Evolutionary conservation across 768 basidiomycete genomes (phyloP).

Genomic region (Ramaria sp.): DNA sequence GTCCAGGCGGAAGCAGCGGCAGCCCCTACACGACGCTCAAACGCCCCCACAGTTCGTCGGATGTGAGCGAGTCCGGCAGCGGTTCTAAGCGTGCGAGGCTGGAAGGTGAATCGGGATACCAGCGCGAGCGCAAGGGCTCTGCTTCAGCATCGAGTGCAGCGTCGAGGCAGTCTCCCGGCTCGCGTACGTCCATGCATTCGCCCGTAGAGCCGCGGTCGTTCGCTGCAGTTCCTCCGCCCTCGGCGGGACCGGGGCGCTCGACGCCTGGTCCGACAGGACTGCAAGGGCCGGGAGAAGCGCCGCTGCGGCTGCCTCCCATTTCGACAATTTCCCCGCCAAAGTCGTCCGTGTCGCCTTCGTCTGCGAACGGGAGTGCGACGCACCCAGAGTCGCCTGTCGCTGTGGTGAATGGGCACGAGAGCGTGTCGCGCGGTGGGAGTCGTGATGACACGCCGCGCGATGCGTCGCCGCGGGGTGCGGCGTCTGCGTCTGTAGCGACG

Average conservation of each 20-base stretch:
- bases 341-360: background rate
- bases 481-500: background rate
- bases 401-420: background rate
- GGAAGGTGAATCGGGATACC: background rate
- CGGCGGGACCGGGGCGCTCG: background rate
- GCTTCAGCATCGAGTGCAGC: background rate
- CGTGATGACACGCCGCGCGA: background rate
- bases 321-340: background rate
- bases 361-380: background rate
- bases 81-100: slow-evolving; percentile 49
- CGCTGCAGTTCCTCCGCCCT: background rate
- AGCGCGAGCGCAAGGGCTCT: background rate
- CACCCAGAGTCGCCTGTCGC: background rate
- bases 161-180: background rate
- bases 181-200: background rate
- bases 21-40: slow-evolving; percentile 34
- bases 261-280: background rate
- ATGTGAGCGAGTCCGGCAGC: background rate
- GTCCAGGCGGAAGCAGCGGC: slow-evolving; percentile 39
- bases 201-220: background rate
- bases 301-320: background rate
- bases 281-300: background rate
- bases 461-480: background rate
- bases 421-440: background rate
- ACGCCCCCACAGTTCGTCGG: slow-evolving; percentile 50